These are phyloP conservation scores for Xylariaceae sp. DNA, from an alignment of 2,329 filamentous ascomycete species.

Conservation along the genomic window DNA sequence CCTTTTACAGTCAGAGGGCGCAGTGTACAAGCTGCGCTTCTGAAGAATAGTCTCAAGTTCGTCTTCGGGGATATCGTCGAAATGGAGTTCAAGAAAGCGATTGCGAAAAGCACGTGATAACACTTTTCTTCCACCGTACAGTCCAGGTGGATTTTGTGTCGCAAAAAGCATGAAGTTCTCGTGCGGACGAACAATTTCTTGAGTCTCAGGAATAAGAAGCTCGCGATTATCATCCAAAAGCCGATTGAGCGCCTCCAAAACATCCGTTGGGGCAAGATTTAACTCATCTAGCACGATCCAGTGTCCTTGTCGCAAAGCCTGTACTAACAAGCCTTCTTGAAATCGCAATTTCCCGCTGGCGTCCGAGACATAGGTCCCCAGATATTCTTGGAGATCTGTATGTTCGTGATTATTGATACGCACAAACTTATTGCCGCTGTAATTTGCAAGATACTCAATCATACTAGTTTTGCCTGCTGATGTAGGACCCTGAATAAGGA, in stretches of 20 bases:
- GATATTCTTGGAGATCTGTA: slow-evolving; percentile 95
- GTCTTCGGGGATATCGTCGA: slow-evolving; percentile 95
- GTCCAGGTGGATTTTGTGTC: slow-evolving; percentile 92
- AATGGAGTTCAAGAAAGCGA: slow-evolving; percentile 94
- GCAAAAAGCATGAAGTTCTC: slow-evolving; percentile 98
- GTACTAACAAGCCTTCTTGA: slow-evolving; percentile 91
- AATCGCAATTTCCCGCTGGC: slow-evolving; percentile 84
- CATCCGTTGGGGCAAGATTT: slow-evolving; percentile 95
- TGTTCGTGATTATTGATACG: slow-evolving; percentile 99
- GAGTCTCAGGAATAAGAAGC: slow-evolving; percentile 93
- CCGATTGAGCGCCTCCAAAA: slow-evolving; percentile 93
- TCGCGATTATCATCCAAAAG: slow-evolving; percentile 96
- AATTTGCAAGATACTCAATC: slow-evolving; percentile 98
- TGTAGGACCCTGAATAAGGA: slow-evolving; percentile 94
- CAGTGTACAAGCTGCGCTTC: slow-evolving; percentile 82
- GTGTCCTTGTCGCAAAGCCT: slow-evolving; percentile 88
- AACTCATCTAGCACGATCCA: slow-evolving; percentile 99
- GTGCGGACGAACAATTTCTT: slow-evolving; percentile 90
- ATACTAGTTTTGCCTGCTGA: slow-evolving; percentile 99
- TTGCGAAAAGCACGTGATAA: slow-evolving; percentile 95
- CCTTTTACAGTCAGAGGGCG: slow-evolving; percentile 86
- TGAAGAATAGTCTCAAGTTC: slow-evolving; percentile 92
- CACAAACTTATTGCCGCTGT: slow-evolving; percentile 95
- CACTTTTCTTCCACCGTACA: slow-evolving; percentile 94
- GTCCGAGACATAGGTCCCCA: slow-evolving; percentile 91